Evolutionary conservation across 2,329 filamentous ascomycete species (phyloP).

Genomic region (Fusarium abutilonis): DNA sequence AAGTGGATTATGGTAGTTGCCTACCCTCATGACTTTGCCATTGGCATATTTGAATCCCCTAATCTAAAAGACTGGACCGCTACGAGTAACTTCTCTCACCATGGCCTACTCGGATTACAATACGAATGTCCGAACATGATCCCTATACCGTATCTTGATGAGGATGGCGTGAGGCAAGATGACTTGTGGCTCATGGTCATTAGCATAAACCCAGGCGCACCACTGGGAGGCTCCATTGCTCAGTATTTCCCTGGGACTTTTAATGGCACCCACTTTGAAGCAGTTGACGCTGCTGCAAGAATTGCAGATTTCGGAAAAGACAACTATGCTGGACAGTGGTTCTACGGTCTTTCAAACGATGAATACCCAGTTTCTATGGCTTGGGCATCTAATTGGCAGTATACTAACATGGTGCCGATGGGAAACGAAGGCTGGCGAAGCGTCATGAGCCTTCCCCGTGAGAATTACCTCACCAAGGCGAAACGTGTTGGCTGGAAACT

Average conservation of each 20-base stretch:
- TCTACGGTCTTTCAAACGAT: slow-evolving; percentile 40
- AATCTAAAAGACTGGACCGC: slow-evolving; percentile 67
- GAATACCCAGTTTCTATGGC: slow-evolving; percentile 49
- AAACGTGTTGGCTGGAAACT: slow-evolving; percentile 62
- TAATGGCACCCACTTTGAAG: slow-evolving; percentile 70
- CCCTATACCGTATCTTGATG: slow-evolving; percentile 58
- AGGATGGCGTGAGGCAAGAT: slow-evolving; percentile 45
- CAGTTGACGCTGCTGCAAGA: slow-evolving; percentile 44
- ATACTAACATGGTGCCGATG: slow-evolving; percentile 47
- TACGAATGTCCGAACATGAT: slow-evolving; percentile 73
- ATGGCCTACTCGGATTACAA: slow-evolving; percentile 63
- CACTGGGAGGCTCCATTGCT: slow-evolving; percentile 63
- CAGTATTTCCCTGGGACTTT: slow-evolving; percentile 68
- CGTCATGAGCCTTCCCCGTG: slow-evolving; percentile 54
- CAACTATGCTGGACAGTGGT: slow-evolving; percentile 52
- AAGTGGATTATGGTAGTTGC: slow-evolving; percentile 68
- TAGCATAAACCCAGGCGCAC: slow-evolving; percentile 67
- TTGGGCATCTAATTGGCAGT: slow-evolving; percentile 52
- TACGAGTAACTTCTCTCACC: slow-evolving; percentile 63
- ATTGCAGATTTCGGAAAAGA: slow-evolving; percentile 51
- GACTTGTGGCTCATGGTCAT: slow-evolving; percentile 58
- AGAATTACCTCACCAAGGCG: slow-evolving; percentile 61
- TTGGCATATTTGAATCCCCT: slow-evolving; percentile 70
- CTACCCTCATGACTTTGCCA: slow-evolving; percentile 60
- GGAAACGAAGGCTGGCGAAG: slow-evolving; percentile 48